Conservation (phyloP, 129 eudicot species). For the Flaveria robusta region DNA sequence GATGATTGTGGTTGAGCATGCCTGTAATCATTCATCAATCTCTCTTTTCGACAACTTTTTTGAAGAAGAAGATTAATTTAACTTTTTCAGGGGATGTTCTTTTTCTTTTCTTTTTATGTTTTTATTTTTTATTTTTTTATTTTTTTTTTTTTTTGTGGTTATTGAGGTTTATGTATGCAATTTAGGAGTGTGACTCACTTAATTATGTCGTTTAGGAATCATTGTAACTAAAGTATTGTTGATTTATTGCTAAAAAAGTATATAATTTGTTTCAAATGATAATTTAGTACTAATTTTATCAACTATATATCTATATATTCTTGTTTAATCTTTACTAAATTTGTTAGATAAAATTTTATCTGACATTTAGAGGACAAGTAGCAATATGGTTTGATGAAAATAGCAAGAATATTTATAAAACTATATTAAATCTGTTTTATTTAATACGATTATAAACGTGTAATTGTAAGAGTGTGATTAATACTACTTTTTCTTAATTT, state of each 20-base stretch:
- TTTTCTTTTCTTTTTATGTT: conserved; percentile 8
- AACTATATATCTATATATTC: neutral
- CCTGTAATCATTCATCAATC: conserved; percentile 39
- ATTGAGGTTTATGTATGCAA: conserved; percentile 31
- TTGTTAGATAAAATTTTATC: neutral
- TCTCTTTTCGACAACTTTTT: conserved; percentile 30
- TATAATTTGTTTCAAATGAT: neutral
- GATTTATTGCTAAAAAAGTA: neutral
- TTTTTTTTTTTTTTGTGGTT: conserved; percentile 1
- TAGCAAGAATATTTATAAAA: neutral
- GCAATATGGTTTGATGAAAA: neutral
- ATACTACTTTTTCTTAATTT: no score
- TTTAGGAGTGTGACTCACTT: conserved; percentile 23
- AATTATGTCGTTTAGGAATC: conserved; percentile 25
- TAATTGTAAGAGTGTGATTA: neutral
- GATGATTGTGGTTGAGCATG: conserved; percentile 41
- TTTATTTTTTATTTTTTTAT: neutral
- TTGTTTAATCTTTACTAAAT: neutral
- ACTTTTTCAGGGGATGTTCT: conserved; percentile 37
- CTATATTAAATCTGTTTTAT: no score
- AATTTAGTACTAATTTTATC: neutral
- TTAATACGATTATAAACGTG: neutral
- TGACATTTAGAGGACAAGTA: neutral
- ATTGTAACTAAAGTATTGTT: conserved; percentile 30
- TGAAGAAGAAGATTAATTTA: conserved; percentile 29